Evolutionary conservation across 2,329 filamentous ascomycete species (phyloP), one percentile per base, ranked within the genome.

Genomic region (Ophiocordyceps camponoti-saundersi): DNA sequence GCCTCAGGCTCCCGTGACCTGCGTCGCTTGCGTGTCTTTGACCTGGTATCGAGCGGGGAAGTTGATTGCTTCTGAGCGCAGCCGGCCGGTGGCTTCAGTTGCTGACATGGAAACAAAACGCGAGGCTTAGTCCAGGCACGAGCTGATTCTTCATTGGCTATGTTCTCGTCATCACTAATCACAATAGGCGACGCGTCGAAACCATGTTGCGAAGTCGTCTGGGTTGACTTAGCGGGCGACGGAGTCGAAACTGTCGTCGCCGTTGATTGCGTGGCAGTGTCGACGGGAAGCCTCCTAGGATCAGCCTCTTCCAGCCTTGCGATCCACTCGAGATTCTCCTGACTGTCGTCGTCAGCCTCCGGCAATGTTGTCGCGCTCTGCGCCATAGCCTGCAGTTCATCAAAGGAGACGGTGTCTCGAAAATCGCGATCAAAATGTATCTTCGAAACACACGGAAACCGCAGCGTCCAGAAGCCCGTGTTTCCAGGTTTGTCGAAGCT

Each of bases 381-480:
- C 0, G 84, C 86, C 56, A 85, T 68, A 6, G 70, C 58, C 53
- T 89, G 82, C 3, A 95, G 66, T 46, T 87, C 79, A 1, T 72
- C 61, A 51, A 89, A 85, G 0, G 79, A 77, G 18, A 85, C 65
- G 1, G 79, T 72, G 48, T 93, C 84, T 21, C 71, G 66, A 57
- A 76, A 84, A 2, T 75, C 75, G 22, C 87, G 72, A 58, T 95
- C 87, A 50, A 72, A 75, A 55, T 94, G 86, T 11, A 93, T 70
- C 56, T 90, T 93, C 48, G 77, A 71, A 3, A 90, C 76, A 2
- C 75, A 70, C 1, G 88, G 83, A 55, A 94, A 93, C 1, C 88
- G 74, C 46, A 87, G 74, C 49, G 80, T 80, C 67, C 78, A 87
- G 55, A 84, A 88, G 1, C 71, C 70, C 15, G 77, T 79, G 55